phyloP scores from a whole-genome alignment of 257 asterid genomes.

The Gentiana straminea region DNA sequence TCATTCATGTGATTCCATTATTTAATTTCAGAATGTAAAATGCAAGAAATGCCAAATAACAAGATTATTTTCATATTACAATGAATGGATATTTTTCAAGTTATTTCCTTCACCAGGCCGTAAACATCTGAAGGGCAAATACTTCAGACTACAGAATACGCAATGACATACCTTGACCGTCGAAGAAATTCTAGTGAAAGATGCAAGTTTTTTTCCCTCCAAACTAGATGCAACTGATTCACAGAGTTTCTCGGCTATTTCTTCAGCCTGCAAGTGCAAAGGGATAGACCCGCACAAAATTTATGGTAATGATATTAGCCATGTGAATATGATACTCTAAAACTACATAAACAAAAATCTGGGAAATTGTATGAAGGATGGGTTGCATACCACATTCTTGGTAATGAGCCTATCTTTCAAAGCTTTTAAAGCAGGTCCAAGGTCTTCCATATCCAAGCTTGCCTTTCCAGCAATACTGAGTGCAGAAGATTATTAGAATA shows the following conservation, averaged over 20 bases:
- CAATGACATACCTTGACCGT: slow-evolving; percentile 62
- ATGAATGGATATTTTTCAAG: no score
- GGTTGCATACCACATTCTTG: slow-evolving; percentile 82
- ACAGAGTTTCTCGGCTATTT: slow-evolving; percentile 95
- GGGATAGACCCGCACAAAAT: slow-evolving; percentile 6
- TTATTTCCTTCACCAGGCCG: background rate
- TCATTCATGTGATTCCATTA: no score
- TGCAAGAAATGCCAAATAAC: no score
- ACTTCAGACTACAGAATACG: background rate
- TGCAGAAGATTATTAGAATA: background rate
- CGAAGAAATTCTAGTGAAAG: slow-evolving; percentile 88
- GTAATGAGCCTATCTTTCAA: slow-evolving; percentile 98
- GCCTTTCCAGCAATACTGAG: slow-evolving; percentile 89
- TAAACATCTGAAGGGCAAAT: background rate
- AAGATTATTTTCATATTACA: no score
- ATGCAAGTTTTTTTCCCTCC: slow-evolving; percentile 83
- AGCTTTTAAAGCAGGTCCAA: slow-evolving; percentile 90
- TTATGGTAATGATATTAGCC: background rate
- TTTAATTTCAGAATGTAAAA: no score
- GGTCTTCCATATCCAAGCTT: slow-evolving; percentile 75
- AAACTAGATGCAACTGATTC: slow-evolving; percentile 95
- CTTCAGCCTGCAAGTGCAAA: slow-evolving; percentile 66
- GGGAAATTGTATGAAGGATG: background rate
- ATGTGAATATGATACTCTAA: background rate
- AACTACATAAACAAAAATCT: background rate